Evolutionary conservation across 129 eudicot species (phyloP).

Genomic region (Cynara cardunculus): DNA sequence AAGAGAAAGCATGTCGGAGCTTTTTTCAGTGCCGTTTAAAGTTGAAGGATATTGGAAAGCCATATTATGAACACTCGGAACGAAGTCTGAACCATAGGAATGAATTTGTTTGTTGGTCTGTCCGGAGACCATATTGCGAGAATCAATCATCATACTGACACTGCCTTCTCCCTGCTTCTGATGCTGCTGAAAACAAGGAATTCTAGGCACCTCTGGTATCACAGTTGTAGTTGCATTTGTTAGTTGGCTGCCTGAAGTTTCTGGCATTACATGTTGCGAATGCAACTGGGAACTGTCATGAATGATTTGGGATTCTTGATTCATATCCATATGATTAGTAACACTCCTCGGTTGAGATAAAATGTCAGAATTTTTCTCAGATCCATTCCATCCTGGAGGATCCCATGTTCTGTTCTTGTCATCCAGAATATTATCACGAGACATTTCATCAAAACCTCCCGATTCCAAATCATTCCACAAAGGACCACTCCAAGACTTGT

Average conservation of each 20-base stretch:
- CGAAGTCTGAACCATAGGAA: conserved; percentile 17
- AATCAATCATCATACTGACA: background rate
- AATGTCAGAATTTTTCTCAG: background rate
- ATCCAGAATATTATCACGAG: background rate
- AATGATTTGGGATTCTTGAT: conserved; percentile 26
- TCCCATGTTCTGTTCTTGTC: background rate
- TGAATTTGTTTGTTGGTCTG: conserved; percentile 7
- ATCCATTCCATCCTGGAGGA: conserved; percentile 10
- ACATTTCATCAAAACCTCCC: conserved; percentile 4
- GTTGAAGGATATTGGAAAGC: conserved; percentile 16
- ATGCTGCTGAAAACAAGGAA: too few species aligned
- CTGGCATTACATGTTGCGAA: conserved; percentile 9
- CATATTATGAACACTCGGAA: conserved; percentile 15
- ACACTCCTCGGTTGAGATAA: conserved; percentile 6
- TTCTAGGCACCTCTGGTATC: background rate
- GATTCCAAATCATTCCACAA: conserved; percentile 35
- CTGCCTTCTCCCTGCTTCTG: background rate
- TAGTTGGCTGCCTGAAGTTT: conserved; percentile 7
- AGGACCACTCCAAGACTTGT: conserved; percentile 47
- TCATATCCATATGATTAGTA: background rate
- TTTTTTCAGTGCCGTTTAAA: conserved; percentile 17
- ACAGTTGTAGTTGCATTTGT: background rate
- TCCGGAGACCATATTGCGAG: background rate
- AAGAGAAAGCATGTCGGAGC: background rate
- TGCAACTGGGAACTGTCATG: background rate